Base-by-base conservation (phyloP, 2,329 filamentous ascomycete genomes). In the Ambrosiella beaveri region DNA sequence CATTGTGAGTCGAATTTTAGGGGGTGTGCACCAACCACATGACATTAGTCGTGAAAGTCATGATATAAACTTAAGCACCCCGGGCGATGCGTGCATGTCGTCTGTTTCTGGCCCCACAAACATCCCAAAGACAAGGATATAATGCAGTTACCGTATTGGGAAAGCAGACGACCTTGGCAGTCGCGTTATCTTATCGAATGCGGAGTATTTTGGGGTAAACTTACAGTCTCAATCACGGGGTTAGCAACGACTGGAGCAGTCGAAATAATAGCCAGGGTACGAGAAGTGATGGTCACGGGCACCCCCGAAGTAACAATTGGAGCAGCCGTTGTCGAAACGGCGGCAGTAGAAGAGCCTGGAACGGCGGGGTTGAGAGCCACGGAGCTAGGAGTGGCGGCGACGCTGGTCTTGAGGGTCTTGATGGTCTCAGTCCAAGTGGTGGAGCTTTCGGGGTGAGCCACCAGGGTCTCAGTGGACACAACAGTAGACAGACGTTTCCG, bases 211-310 rank as follows among this genome's bases (percentile, higher is more conserved):
- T 27, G 27, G 27, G 27, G 27, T 27, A 55, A 50, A 50, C 57
- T 54, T 59, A 59, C 57, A 40, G 57, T 50, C 51, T 55, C 41
- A 40, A 55, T 35, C 15, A 40, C 44, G 36, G 57, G 53, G 9
- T 39, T 47, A 37, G 57, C 52, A 9, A 59, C 57, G 40, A 51
- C 19, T 9, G 47, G 47, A 9, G 47, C 47, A 9, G 47, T 51
- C 47, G 47, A 51, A 51, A 51, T 35, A 4, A 55, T 3, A 27
- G 53, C 55, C 15, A 52, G 45, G 15, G 58, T 47, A 12, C 11
- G 19, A n/a, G 54, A 53, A 35, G 47, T n/a, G n/a, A 47, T 19
- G 12, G 38, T 36, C n/a, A 53, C 39, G 9, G 54, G 40, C n/a
- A 27, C 13, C 17, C n/a, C 44, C 5, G 37, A n/a, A 5, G 13